Percentiles rank a stretch among this genome's conserved stretches.
Evolutionary conservation across 2,329 filamentous ascomycete species (phyloP).

Genomic region (Epichloe sp.): DNA sequence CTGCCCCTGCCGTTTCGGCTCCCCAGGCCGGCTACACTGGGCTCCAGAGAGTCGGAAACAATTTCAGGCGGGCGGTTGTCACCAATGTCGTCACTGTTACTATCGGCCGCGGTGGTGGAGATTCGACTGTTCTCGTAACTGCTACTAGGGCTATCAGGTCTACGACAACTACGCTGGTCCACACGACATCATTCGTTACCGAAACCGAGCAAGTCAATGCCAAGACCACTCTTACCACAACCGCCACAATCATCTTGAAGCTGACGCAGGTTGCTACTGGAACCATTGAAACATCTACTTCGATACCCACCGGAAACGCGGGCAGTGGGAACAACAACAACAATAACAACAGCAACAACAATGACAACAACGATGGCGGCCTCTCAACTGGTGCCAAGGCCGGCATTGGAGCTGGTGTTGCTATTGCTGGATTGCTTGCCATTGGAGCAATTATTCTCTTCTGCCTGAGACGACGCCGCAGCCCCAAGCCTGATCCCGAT

Average conservation of each 20-base stretch:
- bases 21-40: conserved; percentile 9
- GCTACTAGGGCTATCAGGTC: conserved; percentile 19
- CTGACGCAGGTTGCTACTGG: conserved; percentile 21
- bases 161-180: conserved; percentile 18
- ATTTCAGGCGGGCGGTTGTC: conserved; percentile 23
- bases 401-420: conserved; percentile 28
- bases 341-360: conserved; percentile 7
- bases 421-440: conserved; percentile 22
- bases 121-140: conserved; percentile 15
- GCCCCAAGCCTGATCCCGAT: conserved; percentile 22
- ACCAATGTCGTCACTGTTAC: conserved; percentile 21
- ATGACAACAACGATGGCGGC: conserved; percentile 11
- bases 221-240: conserved; percentile 24
- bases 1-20: conserved; percentile 7
- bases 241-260: conserved; percentile 23
- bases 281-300: conserved; percentile 16
- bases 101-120: conserved; percentile 10
- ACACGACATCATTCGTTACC: conserved; percentile 18
- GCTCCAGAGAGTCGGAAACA: conserved; percentile 8
- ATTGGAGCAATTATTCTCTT: conserved; percentile 18
- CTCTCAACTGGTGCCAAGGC: conserved; percentile 30
- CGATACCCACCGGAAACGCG: conserved; percentile 13
- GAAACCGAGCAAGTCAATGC: conserved; percentile 22
- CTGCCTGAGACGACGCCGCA: conserved; percentile 18
- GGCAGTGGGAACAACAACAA: conserved; percentile 10